Base-by-base conservation (phyloP, 2,329 filamentous ascomycete species). In the Colletotrichum brevisporum region DNA sequence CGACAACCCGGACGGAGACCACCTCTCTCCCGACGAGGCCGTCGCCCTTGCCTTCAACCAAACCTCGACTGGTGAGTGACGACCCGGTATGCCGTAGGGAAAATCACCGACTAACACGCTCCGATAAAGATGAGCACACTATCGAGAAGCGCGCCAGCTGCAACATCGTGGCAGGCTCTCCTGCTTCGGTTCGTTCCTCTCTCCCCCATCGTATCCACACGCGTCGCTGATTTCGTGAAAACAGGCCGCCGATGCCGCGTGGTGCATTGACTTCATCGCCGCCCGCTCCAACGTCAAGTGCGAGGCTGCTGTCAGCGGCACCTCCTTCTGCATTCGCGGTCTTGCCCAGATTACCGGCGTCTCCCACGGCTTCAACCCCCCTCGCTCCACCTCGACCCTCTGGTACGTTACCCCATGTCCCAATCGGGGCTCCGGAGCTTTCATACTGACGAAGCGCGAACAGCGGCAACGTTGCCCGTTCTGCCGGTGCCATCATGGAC, bases 241-340 rank as follows among this genome's bases (percentile, higher is more conserved):
- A 4, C 24, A 67, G 63, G 63, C 51, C n/a, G 43, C 63, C 31
- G 63, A 67, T 43, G 58, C 63, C 27, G 63, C 62, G 13, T 67
- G 63, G 63, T 67, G 63, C 43, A 67, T 67, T 24, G 63, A 67
- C 27, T 67, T 67, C 58, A 63, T 67, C 50, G 63, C 58, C 12
- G 57, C 59, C 16, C 63, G 63, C 5, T 39, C 63, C 21, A 67
- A 67, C n/a, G 63, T 67, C 12, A 16, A n/a, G 39, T 67, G 63
- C 51, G 62, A 18, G 10, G 63, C 63, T 6, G 50, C 31, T n/a
- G 63, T 67, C 50, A 62, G 57, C 58, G 63, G 47, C 21, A 67
- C 63, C 10, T 21, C 50, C 39, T 67, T 67, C 48, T 67, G 63
- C 63, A 47, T 27, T 2, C 63, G 63, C 15, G 63, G 63, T 13